These are phyloP conservation scores for Amphirosellinia nigrospora DNA, from an alignment of 495 filamentous ascomycete genomes.

Conservation along the genomic window DNA sequence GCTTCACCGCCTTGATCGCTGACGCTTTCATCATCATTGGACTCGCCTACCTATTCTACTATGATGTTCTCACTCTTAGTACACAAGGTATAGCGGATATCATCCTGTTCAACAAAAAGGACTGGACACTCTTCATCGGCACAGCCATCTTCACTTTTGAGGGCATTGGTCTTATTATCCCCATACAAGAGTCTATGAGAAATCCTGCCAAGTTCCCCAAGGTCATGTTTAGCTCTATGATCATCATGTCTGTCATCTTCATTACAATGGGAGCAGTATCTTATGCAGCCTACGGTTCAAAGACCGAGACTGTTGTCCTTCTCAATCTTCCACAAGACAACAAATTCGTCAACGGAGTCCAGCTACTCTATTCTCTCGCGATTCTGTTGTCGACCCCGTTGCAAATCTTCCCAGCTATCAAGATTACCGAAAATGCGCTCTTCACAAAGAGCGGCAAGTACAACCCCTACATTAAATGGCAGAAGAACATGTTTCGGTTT, in stretches of 20 bases:
- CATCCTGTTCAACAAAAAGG: slow-evolving; percentile 79
- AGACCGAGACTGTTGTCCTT: slow-evolving; percentile 94
- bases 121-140: slow-evolving; percentile 97
- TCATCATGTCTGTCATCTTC: slow-evolving; percentile 91
- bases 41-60: slow-evolving; percentile 93
- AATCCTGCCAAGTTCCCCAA: slow-evolving; percentile 84
- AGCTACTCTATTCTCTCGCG: slow-evolving; percentile 93
- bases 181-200: slow-evolving; percentile 96
- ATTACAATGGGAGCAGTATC: slow-evolving; percentile 88
- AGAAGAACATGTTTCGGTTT: slow-evolving; percentile 97
- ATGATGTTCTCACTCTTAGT: slow-evolving; percentile 82
- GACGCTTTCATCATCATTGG: slow-evolving; percentile 94
- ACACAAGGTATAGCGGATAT: slow-evolving; percentile 85
- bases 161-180: slow-evolving; percentile 97
- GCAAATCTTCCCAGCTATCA: slow-evolving; percentile 96
- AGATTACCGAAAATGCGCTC: slow-evolving; percentile 69
- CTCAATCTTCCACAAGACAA: slow-evolving; percentile 96
- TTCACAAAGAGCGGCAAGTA: slow-evolving; percentile 88
- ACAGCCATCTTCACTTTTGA: slow-evolving; percentile 99
- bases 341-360: slow-evolving; percentile 93
- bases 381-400: slow-evolving; percentile 93
- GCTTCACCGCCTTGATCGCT: slow-evolving; percentile 86
- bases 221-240: slow-evolving; percentile 87
- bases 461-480: slow-evolving; percentile 96
- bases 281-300: slow-evolving; percentile 93